phyloP scores from a whole-genome alignment of 257 asterid genomes.

The Primulina huaijiensis region DNA sequence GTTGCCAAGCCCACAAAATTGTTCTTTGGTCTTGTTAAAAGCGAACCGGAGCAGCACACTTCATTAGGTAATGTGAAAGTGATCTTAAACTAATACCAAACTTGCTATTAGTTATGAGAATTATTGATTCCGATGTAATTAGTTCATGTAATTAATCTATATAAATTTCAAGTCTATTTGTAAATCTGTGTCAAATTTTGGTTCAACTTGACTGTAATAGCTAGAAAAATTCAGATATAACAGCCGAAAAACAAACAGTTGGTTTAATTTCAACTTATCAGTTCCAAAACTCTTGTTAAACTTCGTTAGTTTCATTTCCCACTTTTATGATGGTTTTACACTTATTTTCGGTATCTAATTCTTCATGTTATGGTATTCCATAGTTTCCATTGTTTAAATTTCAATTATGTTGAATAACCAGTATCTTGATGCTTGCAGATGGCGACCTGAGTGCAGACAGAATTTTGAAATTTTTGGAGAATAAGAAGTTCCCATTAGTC shows the following conservation, averaged over 20 bases:
- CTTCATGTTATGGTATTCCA: constrained; percentile 1
- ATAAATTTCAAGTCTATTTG: background rate
- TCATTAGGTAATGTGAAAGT: constrained; percentile 47
- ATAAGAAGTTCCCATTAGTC: constrained; percentile 75
- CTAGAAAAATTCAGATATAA: background rate
- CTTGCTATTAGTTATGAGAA: background rate
- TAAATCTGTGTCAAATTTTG: background rate
- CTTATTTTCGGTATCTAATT: constrained; percentile 11
- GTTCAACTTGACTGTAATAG: background rate
- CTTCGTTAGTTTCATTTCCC: too few species aligned
- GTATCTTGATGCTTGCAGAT: constrained; percentile 50
- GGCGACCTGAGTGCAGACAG: constrained; percentile 41
- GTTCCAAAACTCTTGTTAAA: background rate
- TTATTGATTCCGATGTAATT: background rate
- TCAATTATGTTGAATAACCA: background rate
- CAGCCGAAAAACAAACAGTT: background rate
- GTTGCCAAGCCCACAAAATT: constrained; percentile 31
- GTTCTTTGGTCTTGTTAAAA: constrained; percentile 79
- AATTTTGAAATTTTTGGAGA: constrained; percentile 68
- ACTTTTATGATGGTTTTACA: background rate
- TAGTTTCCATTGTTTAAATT: constrained; percentile 8
- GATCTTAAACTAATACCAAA: background rate
- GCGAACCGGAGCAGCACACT: constrained; percentile 74
- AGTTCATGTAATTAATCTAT: background rate
- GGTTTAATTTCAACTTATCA: background rate